A percentile compares a stretch with the other conserved stretches of the same genome.
These are phyloP conservation scores for Diplosphaera chodatii DNA, from an alignment of 139 green algal genomes.

Conservation along the genomic window DNA sequence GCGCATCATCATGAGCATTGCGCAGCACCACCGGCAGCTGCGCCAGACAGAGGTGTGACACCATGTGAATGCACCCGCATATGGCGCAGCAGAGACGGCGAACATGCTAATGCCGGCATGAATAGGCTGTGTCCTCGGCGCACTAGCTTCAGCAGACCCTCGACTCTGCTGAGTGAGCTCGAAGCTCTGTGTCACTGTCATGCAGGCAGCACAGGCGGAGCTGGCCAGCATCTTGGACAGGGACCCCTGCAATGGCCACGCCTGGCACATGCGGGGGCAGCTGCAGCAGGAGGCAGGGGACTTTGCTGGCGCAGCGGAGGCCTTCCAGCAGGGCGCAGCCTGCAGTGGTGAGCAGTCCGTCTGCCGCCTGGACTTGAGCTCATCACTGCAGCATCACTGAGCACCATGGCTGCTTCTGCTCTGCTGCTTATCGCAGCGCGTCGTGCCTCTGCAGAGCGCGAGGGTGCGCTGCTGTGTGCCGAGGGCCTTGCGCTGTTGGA, in stretches of 20 bases:
- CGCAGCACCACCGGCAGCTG: constrained; percentile 22
- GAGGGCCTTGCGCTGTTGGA: constrained; percentile 53
- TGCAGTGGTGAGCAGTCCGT: neutral
- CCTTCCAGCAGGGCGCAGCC: constrained; percentile 29
- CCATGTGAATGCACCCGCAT: too few relatives aligned
- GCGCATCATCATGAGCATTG: constrained; percentile 13
- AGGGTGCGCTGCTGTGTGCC: constrained; percentile 43
- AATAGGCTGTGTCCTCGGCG: too few relatives aligned
- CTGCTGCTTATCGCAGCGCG: too few relatives aligned
- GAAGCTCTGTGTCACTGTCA: too few relatives aligned
- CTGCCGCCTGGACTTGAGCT: too few relatives aligned
- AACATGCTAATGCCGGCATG: too few relatives aligned
- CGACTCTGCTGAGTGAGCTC: too few relatives aligned
- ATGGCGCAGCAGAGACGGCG: too few relatives aligned
- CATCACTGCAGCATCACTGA: too few relatives aligned
- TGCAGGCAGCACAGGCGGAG: constrained; percentile 18
- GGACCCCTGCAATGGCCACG: constrained; percentile 36
- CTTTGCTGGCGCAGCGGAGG: constrained; percentile 19
- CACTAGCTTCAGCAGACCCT: too few relatives aligned
- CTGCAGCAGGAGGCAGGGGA: constrained; percentile 45
- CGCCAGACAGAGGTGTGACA: constrained; percentile 1
- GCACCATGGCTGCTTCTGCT: too few relatives aligned
- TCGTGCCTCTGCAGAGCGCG: constrained; percentile 26
- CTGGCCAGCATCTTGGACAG: constrained; percentile 25
- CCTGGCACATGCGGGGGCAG: constrained; percentile 45